Evolutionary conservation across 1,284 basidiomycete species (phyloP).

Genomic region (Melampsora larici-populina): DNA sequence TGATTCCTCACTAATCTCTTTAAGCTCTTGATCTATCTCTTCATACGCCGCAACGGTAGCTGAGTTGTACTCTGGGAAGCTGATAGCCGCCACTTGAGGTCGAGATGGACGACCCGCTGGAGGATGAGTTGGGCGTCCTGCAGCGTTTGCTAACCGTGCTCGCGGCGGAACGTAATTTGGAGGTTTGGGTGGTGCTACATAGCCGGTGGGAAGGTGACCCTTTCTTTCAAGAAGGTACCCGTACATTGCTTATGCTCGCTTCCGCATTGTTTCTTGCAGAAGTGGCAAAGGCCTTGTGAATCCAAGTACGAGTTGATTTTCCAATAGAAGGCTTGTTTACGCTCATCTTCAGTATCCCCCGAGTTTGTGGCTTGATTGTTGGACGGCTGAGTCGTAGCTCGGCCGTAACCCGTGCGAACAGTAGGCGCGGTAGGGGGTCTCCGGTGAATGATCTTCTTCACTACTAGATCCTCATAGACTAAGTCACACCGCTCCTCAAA

Average conservation of each 20-base stretch:
- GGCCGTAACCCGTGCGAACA: no score
- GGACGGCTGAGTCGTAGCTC: not conserved
- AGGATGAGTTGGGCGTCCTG: no score
- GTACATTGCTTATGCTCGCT: not conserved
- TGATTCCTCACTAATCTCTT: no score
- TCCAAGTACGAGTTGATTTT: constrained; percentile 4
- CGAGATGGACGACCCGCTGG: not conserved
- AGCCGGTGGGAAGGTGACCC: not conserved
- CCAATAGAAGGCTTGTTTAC: no score
- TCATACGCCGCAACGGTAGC: not conserved
- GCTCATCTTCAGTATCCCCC: not conserved
- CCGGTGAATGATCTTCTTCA: not conserved
- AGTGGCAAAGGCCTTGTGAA: constrained; percentile 2
- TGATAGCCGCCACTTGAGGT: not conserved
- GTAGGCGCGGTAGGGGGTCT: not conserved
- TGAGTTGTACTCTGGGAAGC: no score
- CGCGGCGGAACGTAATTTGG: not conserved
- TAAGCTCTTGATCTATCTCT: not conserved
- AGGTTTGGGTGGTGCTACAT: not conserved
- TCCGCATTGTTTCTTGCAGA: constrained; percentile 5
- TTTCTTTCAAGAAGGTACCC: not conserved
- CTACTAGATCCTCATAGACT: not conserved
- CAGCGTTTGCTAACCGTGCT: not conserved
- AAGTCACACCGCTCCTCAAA: not conserved
- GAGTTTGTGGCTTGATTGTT: not conserved